Evolutionary conservation across 805 yeast species (phyloP).

Genomic region (Candida boleticola): DNA sequence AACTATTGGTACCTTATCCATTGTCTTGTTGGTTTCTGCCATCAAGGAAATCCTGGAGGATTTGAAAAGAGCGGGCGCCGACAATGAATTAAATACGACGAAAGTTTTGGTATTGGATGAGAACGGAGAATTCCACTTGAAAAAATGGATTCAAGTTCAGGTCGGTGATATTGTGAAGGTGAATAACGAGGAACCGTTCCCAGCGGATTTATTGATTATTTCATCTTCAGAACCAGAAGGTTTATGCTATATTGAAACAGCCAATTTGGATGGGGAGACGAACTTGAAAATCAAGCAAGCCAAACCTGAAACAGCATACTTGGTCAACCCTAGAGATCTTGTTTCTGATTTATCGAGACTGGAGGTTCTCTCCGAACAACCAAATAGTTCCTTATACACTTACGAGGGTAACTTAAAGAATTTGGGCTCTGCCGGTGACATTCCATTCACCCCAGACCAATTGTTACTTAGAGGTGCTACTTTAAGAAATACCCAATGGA

Average conservation of each 20-base stretch:
- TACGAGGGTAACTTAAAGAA: constrained; percentile 83
- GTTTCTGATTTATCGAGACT: constrained; percentile 29
- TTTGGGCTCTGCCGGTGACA: constrained; percentile 46
- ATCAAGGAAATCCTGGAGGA: constrained; percentile 90
- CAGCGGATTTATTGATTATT: constrained; percentile 84
- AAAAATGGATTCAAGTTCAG: constrained; percentile 80
- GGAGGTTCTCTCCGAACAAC: constrained; percentile 77
- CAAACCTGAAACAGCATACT: constrained; percentile 66
- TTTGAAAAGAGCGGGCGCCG: constrained; percentile 82
- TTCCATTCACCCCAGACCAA: constrained; percentile 88
- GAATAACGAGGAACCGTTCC: constrained; percentile 83
- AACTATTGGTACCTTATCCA: constrained; percentile 83
- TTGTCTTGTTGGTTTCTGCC: constrained; percentile 88
- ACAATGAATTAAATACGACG: constrained; percentile 83
- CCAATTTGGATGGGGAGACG: constrained; percentile 97
- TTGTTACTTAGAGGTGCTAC: constrained; percentile 93
- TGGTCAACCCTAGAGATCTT: constrained; percentile 64
- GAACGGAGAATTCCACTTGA: constrained; percentile 60
- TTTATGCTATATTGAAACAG: constrained; percentile 94
- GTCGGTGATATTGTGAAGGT: constrained; percentile 92
- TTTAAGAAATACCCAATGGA: constrained; percentile 90
- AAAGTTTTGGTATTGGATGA: constrained; percentile 60
- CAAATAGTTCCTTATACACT: constrained; percentile 90
- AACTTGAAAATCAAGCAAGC: constrained; percentile 94
- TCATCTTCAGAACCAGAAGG: constrained; percentile 98